phyloP scores from a whole-genome alignment of 371 early-diverging fungal genomes.

The Nematocida minor region DNA sequence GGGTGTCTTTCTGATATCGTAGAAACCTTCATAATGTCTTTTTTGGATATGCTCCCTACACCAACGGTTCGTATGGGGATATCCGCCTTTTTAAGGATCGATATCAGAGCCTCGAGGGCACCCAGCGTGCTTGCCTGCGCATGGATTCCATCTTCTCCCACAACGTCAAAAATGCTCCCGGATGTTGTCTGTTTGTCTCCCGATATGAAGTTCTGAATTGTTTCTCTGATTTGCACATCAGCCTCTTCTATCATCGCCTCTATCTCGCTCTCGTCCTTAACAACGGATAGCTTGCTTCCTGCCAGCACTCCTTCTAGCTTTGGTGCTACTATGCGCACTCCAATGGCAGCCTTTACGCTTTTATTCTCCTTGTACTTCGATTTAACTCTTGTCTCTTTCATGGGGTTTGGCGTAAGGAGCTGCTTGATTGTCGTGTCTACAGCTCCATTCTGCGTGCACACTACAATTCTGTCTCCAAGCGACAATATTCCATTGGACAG shows the following conservation, averaged over 20 bases:
- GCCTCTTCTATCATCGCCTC: constrained; percentile 87
- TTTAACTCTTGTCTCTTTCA: constrained; percentile 86
- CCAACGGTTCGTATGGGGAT: constrained; percentile 93
- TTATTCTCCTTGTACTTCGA: constrained; percentile 82
- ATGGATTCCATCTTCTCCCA: constrained; percentile 75
- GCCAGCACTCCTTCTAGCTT: constrained; percentile 94
- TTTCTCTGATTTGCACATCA: constrained; percentile 67
- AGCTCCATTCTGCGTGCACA: constrained; percentile 91
- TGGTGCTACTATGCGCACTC: constrained; percentile 90
- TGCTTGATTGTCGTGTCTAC: constrained; percentile 87
- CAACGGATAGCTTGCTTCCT: constrained; percentile 84
- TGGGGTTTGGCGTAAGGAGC: constrained; percentile 90
- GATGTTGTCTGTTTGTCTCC: constrained; percentile 34
- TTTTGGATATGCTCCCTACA: constrained; percentile 94
- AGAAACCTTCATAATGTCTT: constrained; percentile 84
- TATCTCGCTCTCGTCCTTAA: constrained; percentile 70
- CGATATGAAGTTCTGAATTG: constrained; percentile 51
- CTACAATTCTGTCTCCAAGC: constrained; percentile 90
- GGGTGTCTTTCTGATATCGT: constrained; percentile 80
- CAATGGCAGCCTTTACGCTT: constrained; percentile 87
- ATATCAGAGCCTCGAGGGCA: constrained; percentile 91
- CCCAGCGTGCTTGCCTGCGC: constrained; percentile 97
- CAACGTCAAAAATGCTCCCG: constrained; percentile 38
- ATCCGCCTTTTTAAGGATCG: constrained; percentile 80
- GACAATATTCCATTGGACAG: constrained; percentile 88